phyloP scores from a whole-genome alignment of 2,329 filamentous ascomycete species.

The Elsinoe necatrix region DNA sequence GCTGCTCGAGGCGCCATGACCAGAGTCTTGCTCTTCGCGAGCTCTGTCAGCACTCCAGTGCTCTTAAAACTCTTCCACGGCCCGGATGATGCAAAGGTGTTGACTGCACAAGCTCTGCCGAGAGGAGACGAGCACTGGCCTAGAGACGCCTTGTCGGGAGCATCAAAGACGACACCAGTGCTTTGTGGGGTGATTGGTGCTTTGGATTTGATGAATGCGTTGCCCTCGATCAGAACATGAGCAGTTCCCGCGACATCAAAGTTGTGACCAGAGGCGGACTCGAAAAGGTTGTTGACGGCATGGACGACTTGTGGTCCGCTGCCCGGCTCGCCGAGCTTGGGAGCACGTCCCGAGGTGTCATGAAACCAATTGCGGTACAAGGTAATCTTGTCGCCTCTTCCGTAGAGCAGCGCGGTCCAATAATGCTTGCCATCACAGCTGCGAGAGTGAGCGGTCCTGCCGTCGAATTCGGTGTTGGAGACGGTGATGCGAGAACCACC shows the following conservation, averaged over 20 bases:
- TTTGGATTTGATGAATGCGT: constrained; percentile 45
- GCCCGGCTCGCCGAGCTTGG: constrained; percentile 38
- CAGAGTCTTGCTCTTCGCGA: not conserved
- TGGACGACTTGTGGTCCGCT: constrained; percentile 47
- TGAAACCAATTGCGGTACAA: constrained; percentile 54
- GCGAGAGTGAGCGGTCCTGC: constrained; percentile 45
- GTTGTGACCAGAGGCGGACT: constrained; percentile 45
- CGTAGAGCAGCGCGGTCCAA: constrained; percentile 51
- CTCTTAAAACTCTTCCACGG: not conserved
- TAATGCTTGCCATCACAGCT: constrained; percentile 53
- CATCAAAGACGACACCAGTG: not conserved
- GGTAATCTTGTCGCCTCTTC: constrained; percentile 48
- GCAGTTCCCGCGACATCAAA: constrained; percentile 39
- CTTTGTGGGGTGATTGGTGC: not conserved
- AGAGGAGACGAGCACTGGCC: not conserved
- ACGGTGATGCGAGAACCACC: constrained; percentile 50
- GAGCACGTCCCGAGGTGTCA: constrained; percentile 46
- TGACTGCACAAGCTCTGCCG: not conserved
- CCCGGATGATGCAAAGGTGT: not conserved
- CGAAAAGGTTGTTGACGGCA: constrained; percentile 52
- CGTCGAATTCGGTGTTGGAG: constrained; percentile 53
- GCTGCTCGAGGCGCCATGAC: not conserved
- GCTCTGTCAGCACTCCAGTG: not conserved
- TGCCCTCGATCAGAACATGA: constrained; percentile 48
- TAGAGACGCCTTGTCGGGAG: not conserved